Conservation (phyloP, 2,329 filamentous ascomycete genomes). For the Paraphoma sp. region DNA sequence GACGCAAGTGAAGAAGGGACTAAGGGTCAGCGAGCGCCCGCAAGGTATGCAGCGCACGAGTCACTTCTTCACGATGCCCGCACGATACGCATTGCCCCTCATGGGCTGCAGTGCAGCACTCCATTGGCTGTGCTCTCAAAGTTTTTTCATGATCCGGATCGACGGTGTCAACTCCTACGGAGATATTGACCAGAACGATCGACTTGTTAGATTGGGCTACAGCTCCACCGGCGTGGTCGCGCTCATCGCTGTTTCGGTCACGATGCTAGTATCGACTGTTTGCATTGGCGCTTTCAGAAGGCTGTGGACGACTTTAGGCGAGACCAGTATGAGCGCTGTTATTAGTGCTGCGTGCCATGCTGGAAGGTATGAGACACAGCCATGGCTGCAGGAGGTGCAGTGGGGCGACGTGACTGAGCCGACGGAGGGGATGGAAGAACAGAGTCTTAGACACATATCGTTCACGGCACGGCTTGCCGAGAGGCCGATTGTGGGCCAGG, state of each 20-base stretch:
- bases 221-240: slow-evolving; percentile 21
- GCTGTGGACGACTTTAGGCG: slow-evolving; percentile 73
- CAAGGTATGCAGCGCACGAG: slow-evolving; percentile 45
- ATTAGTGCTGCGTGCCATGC: slow-evolving; percentile 34
- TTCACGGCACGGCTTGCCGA: slow-evolving; percentile 10
- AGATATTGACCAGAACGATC: slow-evolving; percentile 7
- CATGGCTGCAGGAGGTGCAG: slow-evolving; percentile 16
- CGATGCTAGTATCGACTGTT: slow-evolving; percentile 17
- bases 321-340: slow-evolving; percentile 68
- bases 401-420: slow-evolving; percentile 19
- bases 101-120: slow-evolving; percentile 42
- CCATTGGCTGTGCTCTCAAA: slow-evolving; percentile 54
- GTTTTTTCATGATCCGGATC: slow-evolving; percentile 49
- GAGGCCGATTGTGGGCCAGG: slow-evolving; percentile 6
- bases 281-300: slow-evolving; percentile 68
- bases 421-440: not conserved
- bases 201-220: slow-evolving; percentile 23
- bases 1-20: slow-evolving; percentile 34
- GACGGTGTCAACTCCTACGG: slow-evolving; percentile 10
- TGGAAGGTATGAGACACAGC: slow-evolving; percentile 10
- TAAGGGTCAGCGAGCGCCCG: slow-evolving; percentile 47
- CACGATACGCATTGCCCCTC: slow-evolving; percentile 46
- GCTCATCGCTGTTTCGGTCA: slow-evolving; percentile 17
- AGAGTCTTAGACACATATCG: slow-evolving; percentile 12
- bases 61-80: slow-evolving; percentile 50